These are phyloP conservation scores for Phytophthora colocasiae DNA, from an alignment of 352 stramenopile species.

Conservation along the genomic window DNA sequence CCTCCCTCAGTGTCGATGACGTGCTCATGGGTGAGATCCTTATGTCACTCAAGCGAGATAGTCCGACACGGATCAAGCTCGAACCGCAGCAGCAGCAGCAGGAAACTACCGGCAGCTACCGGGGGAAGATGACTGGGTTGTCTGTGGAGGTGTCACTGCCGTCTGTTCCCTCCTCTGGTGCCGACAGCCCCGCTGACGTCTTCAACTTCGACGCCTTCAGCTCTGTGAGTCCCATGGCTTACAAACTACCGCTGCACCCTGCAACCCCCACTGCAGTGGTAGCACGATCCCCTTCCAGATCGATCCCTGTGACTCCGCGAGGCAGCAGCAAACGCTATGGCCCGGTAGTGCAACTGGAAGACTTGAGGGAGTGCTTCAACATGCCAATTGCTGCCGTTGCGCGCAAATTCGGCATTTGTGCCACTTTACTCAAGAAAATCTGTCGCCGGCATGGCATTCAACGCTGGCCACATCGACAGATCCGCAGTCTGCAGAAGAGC, in stretches of 20 bases:
- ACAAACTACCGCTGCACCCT: slow-evolving; percentile 31
- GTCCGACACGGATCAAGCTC: slow-evolving; percentile 6
- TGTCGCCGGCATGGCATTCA: slow-evolving; percentile 84
- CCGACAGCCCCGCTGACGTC: slow-evolving; percentile 28
- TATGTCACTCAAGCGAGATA: slow-evolving; percentile 66
- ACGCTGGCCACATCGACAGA: slow-evolving; percentile 85
- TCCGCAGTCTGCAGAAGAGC: slow-evolving; percentile 84
- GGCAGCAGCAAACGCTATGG: slow-evolving; percentile 63
- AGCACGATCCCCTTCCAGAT: background rate
- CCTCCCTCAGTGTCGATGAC: slow-evolving; percentile 61
- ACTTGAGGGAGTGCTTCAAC: slow-evolving; percentile 83
- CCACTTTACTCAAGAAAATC: slow-evolving; percentile 88
- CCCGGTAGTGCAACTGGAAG: slow-evolving; percentile 74
- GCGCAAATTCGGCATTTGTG: slow-evolving; percentile 86
- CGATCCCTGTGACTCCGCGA: slow-evolving; percentile 19
- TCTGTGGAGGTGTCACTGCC: slow-evolving; percentile 49
- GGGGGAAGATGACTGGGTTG: slow-evolving; percentile 52
- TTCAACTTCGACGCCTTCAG: slow-evolving; percentile 49
- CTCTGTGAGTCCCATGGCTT: slow-evolving; percentile 62
- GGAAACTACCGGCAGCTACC: slow-evolving; percentile 35
- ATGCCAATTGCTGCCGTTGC: slow-evolving; percentile 85
- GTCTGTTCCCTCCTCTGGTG: slow-evolving; percentile 6
- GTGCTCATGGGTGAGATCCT: slow-evolving; percentile 83
- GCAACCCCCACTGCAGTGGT: background rate
- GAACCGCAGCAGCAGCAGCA: background rate